phyloP scores from a whole-genome alignment of 129 eudicot species.

The Smallanthus sonchifolius region DNA sequence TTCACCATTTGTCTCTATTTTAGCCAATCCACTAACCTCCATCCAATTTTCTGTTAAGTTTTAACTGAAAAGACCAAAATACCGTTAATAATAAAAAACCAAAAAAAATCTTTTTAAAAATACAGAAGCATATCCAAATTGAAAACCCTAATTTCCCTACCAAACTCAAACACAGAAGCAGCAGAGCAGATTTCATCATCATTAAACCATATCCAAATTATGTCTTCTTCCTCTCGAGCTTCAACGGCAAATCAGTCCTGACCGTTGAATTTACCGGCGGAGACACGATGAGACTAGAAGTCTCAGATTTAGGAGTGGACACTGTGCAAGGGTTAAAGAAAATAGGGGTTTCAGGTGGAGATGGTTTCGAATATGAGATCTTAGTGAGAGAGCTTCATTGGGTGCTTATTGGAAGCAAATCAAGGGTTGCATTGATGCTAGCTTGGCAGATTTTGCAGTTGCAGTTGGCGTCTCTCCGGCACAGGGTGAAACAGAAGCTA shows the following conservation, averaged over 20 bases:
- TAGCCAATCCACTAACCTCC: no score
- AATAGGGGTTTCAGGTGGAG: conserved; percentile 44
- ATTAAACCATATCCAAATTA: conserved; percentile 16
- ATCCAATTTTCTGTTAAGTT: no score
- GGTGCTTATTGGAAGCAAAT: conserved; percentile 51
- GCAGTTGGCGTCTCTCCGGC: conserved; percentile 83
- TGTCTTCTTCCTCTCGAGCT: conserved; percentile 21
- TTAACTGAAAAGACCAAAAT: no score
- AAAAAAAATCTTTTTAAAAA: no score
- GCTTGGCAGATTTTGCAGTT: conserved; percentile 64
- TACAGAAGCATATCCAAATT: no score
- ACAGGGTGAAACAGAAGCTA: conserved; percentile 48
- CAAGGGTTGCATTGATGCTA: conserved; percentile 70
- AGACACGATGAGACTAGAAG: conserved; percentile 8
- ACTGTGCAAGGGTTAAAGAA: conserved; percentile 30
- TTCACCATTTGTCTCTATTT: no score
- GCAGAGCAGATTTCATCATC: conserved; percentile 33
- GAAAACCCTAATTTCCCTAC: conserved; percentile 42
- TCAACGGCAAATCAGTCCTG: conserved; percentile 13
- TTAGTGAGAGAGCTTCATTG: conserved; percentile 44
- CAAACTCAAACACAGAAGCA: conserved; percentile 30
- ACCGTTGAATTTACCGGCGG: conserved; percentile 25
- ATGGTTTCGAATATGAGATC: conserved; percentile 35
- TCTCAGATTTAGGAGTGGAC: conserved; percentile 46
- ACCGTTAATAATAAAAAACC: no score